These are phyloP conservation scores for Boletus insuetus DNA, from an alignment of 768 basidiomycete genomes.

Conservation along the genomic window DNA sequence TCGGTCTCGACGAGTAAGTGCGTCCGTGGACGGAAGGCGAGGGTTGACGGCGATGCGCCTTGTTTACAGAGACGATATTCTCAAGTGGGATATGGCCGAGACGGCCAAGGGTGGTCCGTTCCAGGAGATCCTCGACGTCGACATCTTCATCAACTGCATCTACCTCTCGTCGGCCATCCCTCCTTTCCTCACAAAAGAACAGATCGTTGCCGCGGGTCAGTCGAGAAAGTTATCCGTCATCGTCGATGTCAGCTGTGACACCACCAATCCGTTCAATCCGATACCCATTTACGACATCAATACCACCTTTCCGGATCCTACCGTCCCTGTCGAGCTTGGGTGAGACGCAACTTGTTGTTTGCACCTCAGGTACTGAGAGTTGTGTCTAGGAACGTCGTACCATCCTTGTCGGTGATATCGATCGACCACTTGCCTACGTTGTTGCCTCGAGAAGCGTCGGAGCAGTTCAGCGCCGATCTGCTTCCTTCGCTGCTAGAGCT, in stretches of 20 bases:
- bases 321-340: slow-evolving; percentile 82
- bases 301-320: slow-evolving; percentile 91
- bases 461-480: slow-evolving; percentile 90
- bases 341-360: slow-evolving; percentile 38
- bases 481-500: slow-evolving; percentile 81
- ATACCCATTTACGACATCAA: slow-evolving; percentile 93
- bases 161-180: slow-evolving; percentile 88
- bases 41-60: not conserved
- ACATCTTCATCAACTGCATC: slow-evolving; percentile 99
- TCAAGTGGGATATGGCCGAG: slow-evolving; percentile 98
- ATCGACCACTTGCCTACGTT: slow-evolving; percentile 97
- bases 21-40: not conserved
- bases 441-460: slow-evolving; percentile 92
- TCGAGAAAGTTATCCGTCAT: slow-evolving; percentile 71
- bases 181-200: slow-evolving; percentile 71
- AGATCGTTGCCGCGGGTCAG: slow-evolving; percentile 69
- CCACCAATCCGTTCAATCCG: slow-evolving; percentile 97
- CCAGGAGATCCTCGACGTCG: slow-evolving; percentile 90
- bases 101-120: slow-evolving; percentile 97
- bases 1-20: slow-evolving; percentile 89
- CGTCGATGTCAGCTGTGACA: slow-evolving; percentile 98
- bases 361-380: slow-evolving; percentile 1
- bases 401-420: slow-evolving; percentile 80
- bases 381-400: slow-evolving; percentile 51
- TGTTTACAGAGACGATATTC: slow-evolving; percentile 72